Evolutionary conservation across 2,329 filamentous ascomycete species (phyloP).

Genomic region (Fusarium dlaminii): DNA sequence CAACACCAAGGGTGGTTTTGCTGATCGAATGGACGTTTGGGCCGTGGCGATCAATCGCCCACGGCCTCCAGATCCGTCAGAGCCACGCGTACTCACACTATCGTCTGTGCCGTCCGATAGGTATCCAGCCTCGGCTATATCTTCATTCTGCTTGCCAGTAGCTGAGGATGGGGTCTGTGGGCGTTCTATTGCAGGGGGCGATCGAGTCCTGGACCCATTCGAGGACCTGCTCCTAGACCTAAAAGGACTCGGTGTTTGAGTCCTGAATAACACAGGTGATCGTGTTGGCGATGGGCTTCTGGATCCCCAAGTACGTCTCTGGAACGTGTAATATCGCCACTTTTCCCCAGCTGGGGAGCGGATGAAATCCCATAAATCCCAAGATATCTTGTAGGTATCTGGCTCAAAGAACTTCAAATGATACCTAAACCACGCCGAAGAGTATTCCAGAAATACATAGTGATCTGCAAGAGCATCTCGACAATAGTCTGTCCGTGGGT

Average conservation of each 20-base stretch:
- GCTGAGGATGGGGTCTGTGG: no score
- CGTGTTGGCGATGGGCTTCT: background rate
- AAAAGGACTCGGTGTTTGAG: background rate
- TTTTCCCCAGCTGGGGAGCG: slow-evolving; percentile 25
- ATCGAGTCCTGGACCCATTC: background rate
- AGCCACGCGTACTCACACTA: background rate
- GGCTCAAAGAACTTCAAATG: slow-evolving; percentile 23
- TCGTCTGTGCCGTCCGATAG: background rate
- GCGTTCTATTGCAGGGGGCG: background rate
- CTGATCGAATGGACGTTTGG: background rate
- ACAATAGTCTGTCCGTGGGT: background rate
- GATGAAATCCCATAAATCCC: slow-evolving; percentile 30
- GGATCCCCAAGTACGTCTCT: background rate
- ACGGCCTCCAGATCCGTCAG: background rate
- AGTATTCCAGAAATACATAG: slow-evolving; percentile 21
- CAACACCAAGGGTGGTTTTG: slow-evolving; percentile 26
- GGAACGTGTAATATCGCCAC: slow-evolving; percentile 7
- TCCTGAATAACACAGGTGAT: background rate
- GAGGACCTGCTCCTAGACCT: background rate
- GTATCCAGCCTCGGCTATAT: background rate
- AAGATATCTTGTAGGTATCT: background rate
- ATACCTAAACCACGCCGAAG: slow-evolving; percentile 14
- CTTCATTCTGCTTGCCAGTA: background rate
- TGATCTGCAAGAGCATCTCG: background rate
- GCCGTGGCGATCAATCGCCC: background rate